A percentile compares a stretch with the other conserved stretches of the same genome.
phyloP scores from a whole-genome alignment of 306 rosid genomes.

The Carpinus fangiana region DNA sequence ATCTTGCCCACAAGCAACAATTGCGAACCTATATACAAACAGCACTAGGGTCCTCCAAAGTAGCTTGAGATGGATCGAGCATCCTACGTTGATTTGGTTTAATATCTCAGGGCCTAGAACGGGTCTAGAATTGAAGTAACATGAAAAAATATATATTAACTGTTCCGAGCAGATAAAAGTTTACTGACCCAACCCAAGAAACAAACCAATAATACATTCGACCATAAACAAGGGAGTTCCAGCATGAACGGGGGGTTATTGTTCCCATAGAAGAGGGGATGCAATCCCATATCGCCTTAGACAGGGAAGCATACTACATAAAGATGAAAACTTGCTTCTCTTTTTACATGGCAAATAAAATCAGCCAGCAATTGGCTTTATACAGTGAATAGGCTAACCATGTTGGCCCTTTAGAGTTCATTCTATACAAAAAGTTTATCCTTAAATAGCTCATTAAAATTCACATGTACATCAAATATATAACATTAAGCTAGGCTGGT shows the following conservation, averaged over 20 bases:
- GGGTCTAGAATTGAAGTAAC: background rate
- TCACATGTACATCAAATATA: background rate
- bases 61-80: background rate
- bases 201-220: too few relatives aligned
- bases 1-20: background rate
- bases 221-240: too few relatives aligned
- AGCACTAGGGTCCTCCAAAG: background rate
- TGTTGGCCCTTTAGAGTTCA: background rate
- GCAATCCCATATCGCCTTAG: background rate
- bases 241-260: background rate
- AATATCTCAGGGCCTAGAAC: background rate
- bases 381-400: background rate
- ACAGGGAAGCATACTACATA: background rate
- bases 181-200: too few relatives aligned
- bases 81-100: background rate
- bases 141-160: background rate
- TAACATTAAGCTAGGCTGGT: background rate
- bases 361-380: background rate
- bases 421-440: background rate
- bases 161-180: background rate
- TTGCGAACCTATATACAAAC: background rate
- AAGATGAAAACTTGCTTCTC: background rate
- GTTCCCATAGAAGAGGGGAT: background rate
- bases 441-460: background rate
- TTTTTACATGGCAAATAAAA: background rate